Base-by-base conservation (phyloP, 2,329 filamentous ascomycete genomes). In the Trichophyton benhamiae region DNA sequence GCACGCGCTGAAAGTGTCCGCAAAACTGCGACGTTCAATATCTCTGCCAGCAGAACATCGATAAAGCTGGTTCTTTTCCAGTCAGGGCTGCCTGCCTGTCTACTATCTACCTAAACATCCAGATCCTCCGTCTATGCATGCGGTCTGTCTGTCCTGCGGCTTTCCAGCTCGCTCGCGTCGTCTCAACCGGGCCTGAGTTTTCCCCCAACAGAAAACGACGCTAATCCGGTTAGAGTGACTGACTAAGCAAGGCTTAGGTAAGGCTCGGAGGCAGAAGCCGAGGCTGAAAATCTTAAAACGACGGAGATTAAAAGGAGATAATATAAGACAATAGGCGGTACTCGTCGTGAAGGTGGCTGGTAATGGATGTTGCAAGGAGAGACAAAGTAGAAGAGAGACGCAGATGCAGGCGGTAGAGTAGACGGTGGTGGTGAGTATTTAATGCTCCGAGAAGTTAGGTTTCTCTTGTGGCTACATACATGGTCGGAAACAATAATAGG, bases 181-280 rank as follows among this genome's bases (percentile, higher is more conserved):
- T 13, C 55, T 44, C 33, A 30, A 41, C 52, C 52, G 52, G 52
- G 52, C 52, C 52, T 17, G 52, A 55, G 52, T 55, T 55, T 55
- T 55, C 52, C 52, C 52, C 52, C 27, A 55, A 27, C 27, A 27
- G 27, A 55, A 36, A 17, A 36, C 25, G 15, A 20, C 52, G 30
- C 52, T 55, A 55, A 15, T 27, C 15, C 15, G 4, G n/a, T 33
- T 9, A n/a, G 33, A 38, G 27, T 17, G 1, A 27, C 27, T 55
- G 52, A 55, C 52, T 55, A 55, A 55, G 52, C 27, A 55, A 55
- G 52, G 52, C 30, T 55, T 55, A 55, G 52, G 27, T 55, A 55
- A 55, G 52, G 25, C 27, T 55, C 52, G 52, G 52, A 27, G 27
- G 3, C 3, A n/a, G 15, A 55, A 11, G 52, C 52, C 52, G 52